Evolutionary conservation across 176 grass and related monocot species (phyloP).

Genomic region (Pontederia paniculata): DNA sequence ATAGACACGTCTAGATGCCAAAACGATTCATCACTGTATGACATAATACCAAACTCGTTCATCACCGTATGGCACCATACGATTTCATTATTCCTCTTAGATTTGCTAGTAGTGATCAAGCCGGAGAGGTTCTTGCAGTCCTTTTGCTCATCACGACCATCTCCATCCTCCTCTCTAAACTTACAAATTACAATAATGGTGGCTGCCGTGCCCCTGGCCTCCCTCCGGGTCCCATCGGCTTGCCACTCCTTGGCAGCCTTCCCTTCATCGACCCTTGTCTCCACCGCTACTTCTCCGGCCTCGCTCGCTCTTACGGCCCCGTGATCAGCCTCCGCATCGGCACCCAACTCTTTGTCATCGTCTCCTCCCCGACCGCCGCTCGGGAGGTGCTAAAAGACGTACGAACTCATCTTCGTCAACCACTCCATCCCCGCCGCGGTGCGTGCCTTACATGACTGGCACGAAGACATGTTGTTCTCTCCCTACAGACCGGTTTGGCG

Average conservation of each 20-base stretch:
- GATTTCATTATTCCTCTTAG: no score
- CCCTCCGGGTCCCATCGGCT: no score
- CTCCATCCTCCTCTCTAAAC: no score
- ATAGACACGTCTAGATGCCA: no score
- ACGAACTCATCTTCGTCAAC: conserved; percentile 46
- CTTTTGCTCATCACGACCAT: no score
- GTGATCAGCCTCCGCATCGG: conserved; percentile 40
- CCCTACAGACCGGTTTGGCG: conserved; percentile 35
- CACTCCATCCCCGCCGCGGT: conserved; percentile 31
- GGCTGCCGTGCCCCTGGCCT: conserved; percentile 2
- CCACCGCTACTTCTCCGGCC: no score
- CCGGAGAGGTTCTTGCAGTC: no score
- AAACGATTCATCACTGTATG: no score
- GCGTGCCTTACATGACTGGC: conserved; percentile 41
- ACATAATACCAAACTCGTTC: no score
- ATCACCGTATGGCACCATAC: no score
- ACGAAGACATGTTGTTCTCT: conserved; percentile 40
- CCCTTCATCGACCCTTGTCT: conserved; percentile 48
- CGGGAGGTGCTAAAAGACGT: conserved; percentile 33
- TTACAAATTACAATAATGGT: no score
- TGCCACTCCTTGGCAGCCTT: conserved; percentile 52
- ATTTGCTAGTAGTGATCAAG: no score
- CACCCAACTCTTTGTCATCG: conserved; percentile 42
- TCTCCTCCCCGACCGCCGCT: conserved; percentile 44
- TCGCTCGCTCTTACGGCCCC: conserved; percentile 46